Evolutionary conservation across 2,329 filamentous ascomycete genomes (phyloP).

Genomic region (Venturia nashicola): DNA sequence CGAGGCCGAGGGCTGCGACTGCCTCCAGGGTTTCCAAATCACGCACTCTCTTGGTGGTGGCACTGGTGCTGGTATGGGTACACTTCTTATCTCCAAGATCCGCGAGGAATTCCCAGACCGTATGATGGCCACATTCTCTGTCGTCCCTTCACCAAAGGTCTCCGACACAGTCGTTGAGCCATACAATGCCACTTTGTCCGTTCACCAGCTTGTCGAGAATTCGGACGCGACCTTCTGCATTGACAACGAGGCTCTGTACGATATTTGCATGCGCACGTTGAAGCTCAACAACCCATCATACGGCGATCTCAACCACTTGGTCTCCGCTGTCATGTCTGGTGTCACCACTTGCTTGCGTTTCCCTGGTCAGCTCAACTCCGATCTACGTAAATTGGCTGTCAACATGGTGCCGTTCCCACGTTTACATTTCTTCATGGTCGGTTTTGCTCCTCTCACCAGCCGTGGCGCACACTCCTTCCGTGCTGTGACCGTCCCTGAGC

Average conservation of each 20-base stretch:
- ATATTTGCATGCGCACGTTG: conserved; percentile 99
- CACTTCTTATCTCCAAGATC: conserved; percentile 98
- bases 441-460: conserved; percentile 96
- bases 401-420: conserved; percentile 99
- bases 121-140: conserved; percentile 99
- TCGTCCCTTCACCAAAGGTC: conserved; percentile 97
- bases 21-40: conserved; percentile 99
- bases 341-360: conserved; percentile 98
- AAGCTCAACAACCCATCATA: conserved; percentile 99
- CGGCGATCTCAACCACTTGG: conserved; percentile 98
- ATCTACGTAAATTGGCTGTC: conserved; percentile 97
- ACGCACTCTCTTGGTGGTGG: conserved; percentile 99
- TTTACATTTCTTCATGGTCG: conserved; percentile 99
- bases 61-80: conserved; percentile 99
- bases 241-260: conserved; percentile 99
- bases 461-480: conserved; percentile 89
- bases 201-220: conserved; percentile 99
- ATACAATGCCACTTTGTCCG: conserved; percentile 97
- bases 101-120: conserved; percentile 99
- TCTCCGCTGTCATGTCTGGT: conserved; percentile 99
- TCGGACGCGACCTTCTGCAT: conserved; percentile 99
- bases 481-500: conserved; percentile 90
- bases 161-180: conserved; percentile 99
- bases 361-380: conserved; percentile 99
- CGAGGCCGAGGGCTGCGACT: conserved; percentile 98